phyloP scores from a whole-genome alignment of 164 flowering plant species.

The Stephania japonica region DNA sequence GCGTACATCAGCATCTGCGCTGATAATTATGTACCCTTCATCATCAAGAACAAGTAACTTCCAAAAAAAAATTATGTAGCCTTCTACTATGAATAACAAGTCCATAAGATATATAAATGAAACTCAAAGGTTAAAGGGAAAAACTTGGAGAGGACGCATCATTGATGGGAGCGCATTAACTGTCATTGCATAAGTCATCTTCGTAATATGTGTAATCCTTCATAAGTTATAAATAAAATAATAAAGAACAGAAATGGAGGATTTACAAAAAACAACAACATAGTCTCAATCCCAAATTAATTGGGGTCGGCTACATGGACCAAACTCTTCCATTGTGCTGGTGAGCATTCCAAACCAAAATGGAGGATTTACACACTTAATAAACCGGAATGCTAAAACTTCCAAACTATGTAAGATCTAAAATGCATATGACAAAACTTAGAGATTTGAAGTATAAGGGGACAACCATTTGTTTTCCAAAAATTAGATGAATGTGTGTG shows the following conservation, averaged over 20 bases:
- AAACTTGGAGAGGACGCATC: neutral
- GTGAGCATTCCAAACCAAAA: neutral
- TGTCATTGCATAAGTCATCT: neutral
- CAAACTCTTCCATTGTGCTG: no score
- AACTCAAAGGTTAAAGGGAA: neutral
- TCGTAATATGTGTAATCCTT: neutral
- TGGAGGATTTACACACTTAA: neutral
- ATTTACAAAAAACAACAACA: no score
- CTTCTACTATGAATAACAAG: neutral
- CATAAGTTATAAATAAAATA: neutral
- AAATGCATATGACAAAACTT: no score
- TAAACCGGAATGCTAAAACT: neutral
- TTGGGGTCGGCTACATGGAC: no score
- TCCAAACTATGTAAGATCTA: neutral
- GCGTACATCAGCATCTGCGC: slow-evolving; percentile 99
- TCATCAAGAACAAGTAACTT: slow-evolving; percentile 33
- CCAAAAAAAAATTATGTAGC: neutral
- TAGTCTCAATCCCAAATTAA: no score
- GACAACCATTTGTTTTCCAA: neutral
- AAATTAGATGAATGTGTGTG: neutral
- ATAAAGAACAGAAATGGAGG: neutral
- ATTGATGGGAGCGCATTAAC: neutral
- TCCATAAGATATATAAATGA: neutral
- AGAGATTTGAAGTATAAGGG: neutral
- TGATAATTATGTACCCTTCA: slow-evolving; percentile 43